These are phyloP conservation scores for Stephania cephalantha DNA, from an alignment of 164 flowering plant genomes.

Conservation along the genomic window DNA sequence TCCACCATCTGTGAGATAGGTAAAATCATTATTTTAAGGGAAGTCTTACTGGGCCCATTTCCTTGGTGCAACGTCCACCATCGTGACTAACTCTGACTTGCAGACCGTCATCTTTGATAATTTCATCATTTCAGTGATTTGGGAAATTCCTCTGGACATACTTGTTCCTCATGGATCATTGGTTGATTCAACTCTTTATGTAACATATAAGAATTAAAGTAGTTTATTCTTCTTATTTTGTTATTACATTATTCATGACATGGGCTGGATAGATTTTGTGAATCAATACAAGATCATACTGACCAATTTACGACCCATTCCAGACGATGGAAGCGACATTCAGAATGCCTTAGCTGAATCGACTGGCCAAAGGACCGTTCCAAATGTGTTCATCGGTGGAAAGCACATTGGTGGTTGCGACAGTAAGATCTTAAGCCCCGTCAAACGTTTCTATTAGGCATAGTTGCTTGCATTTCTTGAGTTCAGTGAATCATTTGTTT, in stretches of 20 bases:
- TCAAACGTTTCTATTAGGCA: not conserved
- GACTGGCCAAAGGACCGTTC: slow-evolving; percentile 78
- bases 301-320: slow-evolving; percentile 12
- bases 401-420: slow-evolving; percentile 85
- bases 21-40: too few relatives aligned
- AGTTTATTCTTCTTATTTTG: not conserved
- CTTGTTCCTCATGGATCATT: not conserved
- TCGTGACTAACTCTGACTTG: not conserved
- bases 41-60: too few relatives aligned
- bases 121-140: not conserved
- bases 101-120: not conserved
- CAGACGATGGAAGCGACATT: slow-evolving; percentile 64
- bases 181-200: not conserved
- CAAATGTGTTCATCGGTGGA: slow-evolving; percentile 75
- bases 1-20: too few relatives aligned
- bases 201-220: not conserved
- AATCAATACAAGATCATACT: not conserved
- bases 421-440: slow-evolving; percentile 27
- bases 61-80: too few relatives aligned
- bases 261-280: not conserved
- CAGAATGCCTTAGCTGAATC: slow-evolving; percentile 63
- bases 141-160: not conserved
- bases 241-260: not conserved
- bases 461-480: not conserved
- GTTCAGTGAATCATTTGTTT: not conserved